Conservation (phyloP, 495 filamentous ascomycete genomes). For the Bombardia bombarda region DNA sequence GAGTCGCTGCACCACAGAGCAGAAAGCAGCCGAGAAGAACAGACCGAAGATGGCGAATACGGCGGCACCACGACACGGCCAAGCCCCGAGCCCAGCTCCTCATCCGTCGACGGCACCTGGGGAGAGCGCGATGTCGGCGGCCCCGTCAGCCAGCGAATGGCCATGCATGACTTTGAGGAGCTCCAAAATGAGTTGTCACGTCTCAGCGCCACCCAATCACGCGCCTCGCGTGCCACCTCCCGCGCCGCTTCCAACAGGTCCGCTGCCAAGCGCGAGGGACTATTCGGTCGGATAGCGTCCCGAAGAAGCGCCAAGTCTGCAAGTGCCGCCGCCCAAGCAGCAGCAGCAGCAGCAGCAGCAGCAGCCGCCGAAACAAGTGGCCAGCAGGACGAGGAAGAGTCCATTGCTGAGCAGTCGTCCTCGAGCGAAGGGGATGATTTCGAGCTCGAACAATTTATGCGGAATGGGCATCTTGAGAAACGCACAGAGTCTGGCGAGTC, state of each 20-base stretch:
- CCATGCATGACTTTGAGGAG: constrained; percentile 65
- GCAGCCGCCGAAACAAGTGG: too few species aligned
- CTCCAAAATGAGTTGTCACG: constrained; percentile 57
- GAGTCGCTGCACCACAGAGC: constrained; percentile 19
- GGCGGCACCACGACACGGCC: constrained; percentile 10
- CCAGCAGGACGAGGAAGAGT: constrained; percentile 27
- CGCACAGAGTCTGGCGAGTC: constrained; percentile 57
- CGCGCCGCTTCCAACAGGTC: constrained; percentile 1
- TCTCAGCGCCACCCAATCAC: constrained; percentile 5
- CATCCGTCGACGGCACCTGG: constrained; percentile 53
- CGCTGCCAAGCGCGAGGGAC: constrained; percentile 2
- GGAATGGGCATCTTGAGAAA: constrained; percentile 75
- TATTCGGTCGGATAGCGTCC: constrained; percentile 16
- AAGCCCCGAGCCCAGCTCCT: constrained; percentile 3
- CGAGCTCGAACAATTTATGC: constrained; percentile 64
- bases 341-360: too few species aligned
- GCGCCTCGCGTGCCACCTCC: constrained; percentile 3
- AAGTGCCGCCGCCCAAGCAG: neutral
- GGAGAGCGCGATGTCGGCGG: constrained; percentile 63
- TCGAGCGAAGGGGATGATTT: constrained; percentile 47
- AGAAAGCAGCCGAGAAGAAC: neutral
- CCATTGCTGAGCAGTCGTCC: neutral
- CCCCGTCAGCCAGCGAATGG: constrained; percentile 51
- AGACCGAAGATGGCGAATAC: neutral
- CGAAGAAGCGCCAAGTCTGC: constrained; percentile 6